These are phyloP conservation scores for Capronia americana DNA, from an alignment of 2,329 filamentous ascomycete genomes.

Conservation along the genomic window DNA sequence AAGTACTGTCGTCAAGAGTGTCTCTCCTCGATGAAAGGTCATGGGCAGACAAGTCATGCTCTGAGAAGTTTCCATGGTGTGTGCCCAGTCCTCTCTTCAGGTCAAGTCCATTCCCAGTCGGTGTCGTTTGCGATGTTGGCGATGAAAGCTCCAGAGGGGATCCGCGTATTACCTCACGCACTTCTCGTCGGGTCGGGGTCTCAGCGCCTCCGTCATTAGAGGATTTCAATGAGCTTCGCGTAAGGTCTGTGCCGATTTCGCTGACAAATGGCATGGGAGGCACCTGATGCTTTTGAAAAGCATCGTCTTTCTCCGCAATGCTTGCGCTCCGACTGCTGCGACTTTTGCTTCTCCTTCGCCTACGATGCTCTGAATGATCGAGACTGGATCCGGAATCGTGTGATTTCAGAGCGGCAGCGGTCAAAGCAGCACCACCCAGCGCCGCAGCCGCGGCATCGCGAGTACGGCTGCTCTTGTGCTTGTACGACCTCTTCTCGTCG, in stretches of 20 bases:
- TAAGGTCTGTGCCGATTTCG: conserved; percentile 84
- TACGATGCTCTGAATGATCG: conserved; percentile 48
- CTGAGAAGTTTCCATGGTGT: conserved; percentile 66
- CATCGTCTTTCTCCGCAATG: conserved; percentile 60
- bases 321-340: conserved; percentile 59
- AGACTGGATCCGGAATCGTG: conserved; percentile 69
- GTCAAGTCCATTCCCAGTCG: conserved; percentile 56
- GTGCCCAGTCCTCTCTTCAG: conserved; percentile 68
- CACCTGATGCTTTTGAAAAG: conserved; percentile 62
- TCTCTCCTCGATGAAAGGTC: conserved; percentile 47
- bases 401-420: conserved; percentile 67
- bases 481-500: conserved; percentile 59
- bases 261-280: conserved; percentile 89
- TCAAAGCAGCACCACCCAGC: conserved; percentile 63
- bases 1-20: conserved; percentile 56
- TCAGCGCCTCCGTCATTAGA: conserved; percentile 76
- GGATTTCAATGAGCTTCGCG: conserved; percentile 83
- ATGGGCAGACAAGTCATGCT: conserved; percentile 55
- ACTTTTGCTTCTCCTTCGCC: conserved; percentile 57
- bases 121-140: conserved; percentile 63
- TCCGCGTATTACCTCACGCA: conserved; percentile 69
- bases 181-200: conserved; percentile 68
- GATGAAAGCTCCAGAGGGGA: conserved; percentile 62
- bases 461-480: conserved; percentile 57
- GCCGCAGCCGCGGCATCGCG: conserved; percentile 63